phyloP scores from a whole-genome alignment of 1,284 basidiomycete genomes.

The Sparassis latifolia region DNA sequence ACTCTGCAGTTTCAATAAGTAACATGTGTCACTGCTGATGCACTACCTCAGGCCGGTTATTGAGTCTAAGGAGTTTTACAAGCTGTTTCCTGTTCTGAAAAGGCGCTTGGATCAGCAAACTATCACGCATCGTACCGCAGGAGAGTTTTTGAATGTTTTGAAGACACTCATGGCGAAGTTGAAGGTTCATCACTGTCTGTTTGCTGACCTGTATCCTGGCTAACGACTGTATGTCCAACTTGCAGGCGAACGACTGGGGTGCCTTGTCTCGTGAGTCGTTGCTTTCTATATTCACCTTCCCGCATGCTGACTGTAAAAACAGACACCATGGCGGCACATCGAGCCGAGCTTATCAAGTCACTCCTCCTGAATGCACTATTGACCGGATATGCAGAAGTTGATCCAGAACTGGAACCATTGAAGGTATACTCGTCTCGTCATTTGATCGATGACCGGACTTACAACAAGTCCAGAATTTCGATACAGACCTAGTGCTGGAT shows the following conservation, averaged over 20 bases:
- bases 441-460: neutral
- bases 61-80: conserved; percentile 53
- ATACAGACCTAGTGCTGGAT: conserved; percentile 36
- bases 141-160: conserved; percentile 48
- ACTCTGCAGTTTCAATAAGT: rapidly evolving
- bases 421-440: conserved; percentile 32
- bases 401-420: conserved; percentile 40
- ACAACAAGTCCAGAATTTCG: conserved; percentile 37
- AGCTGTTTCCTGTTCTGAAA: conserved; percentile 41
- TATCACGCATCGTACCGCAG: conserved; percentile 43
- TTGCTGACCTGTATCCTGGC: neutral
- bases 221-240: neutral
- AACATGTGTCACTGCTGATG: no score
- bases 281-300: neutral
- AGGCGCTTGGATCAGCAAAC: conserved; percentile 39
- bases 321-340: conserved; percentile 55
- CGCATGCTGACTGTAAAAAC: neutral
- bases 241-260: conserved; percentile 59
- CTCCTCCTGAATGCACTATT: conserved; percentile 39
- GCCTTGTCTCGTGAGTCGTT: conserved; percentile 44
- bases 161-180: conserved; percentile 64
- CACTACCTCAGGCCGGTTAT: conserved; percentile 51
- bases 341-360: conserved; percentile 36
- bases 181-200: conserved; percentile 33
- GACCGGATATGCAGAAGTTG: conserved; percentile 39